These are phyloP conservation scores for Candida glaebosa DNA, from an alignment of 805 yeast genomes.

Conservation along the genomic window DNA sequence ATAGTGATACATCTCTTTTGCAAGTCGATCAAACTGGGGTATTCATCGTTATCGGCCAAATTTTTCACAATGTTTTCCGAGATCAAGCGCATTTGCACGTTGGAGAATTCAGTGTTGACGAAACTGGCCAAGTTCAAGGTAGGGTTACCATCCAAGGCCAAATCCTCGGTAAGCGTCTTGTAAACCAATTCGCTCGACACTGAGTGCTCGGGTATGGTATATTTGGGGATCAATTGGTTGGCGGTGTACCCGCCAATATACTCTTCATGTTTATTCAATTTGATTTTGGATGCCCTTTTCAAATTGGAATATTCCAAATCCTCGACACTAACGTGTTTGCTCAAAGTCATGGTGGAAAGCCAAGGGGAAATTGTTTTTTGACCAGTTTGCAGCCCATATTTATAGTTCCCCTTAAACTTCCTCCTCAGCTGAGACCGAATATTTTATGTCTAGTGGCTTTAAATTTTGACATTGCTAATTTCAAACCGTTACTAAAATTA, in stretches of 20 bases:
- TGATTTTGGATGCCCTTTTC: conserved; percentile 17
- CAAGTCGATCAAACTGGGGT: conserved; percentile 76
- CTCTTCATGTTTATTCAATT: conserved; percentile 22
- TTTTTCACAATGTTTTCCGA: conserved; percentile 77
- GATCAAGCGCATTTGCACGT: conserved; percentile 43
- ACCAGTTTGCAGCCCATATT: neutral
- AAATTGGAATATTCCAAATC: conserved; percentile 33
- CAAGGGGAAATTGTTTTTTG: neutral
- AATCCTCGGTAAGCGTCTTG: conserved; percentile 64
- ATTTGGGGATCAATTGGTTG: conserved; percentile 47
- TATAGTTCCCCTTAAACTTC: neutral
- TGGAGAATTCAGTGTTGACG: conserved; percentile 70
- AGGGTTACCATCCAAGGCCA: conserved; percentile 81
- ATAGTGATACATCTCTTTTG: conserved; percentile 83
- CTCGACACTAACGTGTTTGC: conserved; percentile 45
- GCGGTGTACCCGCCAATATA: conserved; percentile 30
- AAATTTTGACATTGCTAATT: too few species aligned
- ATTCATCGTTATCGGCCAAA: conserved; percentile 90
- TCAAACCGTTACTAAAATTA: too few species aligned
- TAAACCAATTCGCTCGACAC: conserved; percentile 52
- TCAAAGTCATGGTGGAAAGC: conserved; percentile 35
- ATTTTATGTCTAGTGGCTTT: neutral
- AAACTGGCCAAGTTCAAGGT: conserved; percentile 83
- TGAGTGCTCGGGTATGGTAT: conserved; percentile 57
- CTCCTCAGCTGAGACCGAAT: neutral